These are phyloP conservation scores for Phytopythium montanum DNA, from an alignment of 352 stramenopile species.

Conservation along the genomic window DNA sequence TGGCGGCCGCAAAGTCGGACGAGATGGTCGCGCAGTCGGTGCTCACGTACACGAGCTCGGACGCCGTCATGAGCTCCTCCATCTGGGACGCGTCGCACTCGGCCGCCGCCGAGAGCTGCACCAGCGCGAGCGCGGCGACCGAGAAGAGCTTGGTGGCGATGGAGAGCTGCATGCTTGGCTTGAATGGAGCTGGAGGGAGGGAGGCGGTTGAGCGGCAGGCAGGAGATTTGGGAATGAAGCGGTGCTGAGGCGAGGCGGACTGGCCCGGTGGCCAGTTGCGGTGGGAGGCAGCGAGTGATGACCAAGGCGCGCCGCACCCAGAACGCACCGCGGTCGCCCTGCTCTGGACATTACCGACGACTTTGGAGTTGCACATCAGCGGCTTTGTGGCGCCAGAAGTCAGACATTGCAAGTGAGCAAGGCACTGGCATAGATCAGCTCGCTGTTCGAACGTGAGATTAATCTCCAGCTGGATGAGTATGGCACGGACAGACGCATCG, in stretches of 20 bases:
- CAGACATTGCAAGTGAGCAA: no score
- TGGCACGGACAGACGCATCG: no score
- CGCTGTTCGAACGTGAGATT: no score
- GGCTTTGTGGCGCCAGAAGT: no score
- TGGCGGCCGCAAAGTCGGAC: neutral
- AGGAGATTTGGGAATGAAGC: neutral
- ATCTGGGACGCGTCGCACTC: neutral
- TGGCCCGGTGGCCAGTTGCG: neutral
- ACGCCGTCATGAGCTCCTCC: neutral
- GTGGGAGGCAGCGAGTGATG: neutral
- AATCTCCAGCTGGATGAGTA: no score
- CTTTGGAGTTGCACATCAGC: neutral
- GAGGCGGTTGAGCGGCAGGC: neutral
- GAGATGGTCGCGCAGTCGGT: slow-evolving; percentile 3
- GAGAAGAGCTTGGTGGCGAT: neutral
- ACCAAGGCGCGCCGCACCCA: neutral
- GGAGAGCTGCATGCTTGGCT: neutral
- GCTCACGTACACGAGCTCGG: slow-evolving; percentile 3
- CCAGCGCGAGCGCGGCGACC: neutral
- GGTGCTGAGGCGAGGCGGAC: neutral
- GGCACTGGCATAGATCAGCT: no score
- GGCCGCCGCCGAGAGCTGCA: neutral
- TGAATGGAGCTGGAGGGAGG: no score
- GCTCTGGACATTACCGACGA: neutral
- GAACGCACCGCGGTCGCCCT: neutral